Evolutionary conservation across 1,139 yeast genomes (phyloP).

Genomic region (Geotrichum citri-aurantii): DNA sequence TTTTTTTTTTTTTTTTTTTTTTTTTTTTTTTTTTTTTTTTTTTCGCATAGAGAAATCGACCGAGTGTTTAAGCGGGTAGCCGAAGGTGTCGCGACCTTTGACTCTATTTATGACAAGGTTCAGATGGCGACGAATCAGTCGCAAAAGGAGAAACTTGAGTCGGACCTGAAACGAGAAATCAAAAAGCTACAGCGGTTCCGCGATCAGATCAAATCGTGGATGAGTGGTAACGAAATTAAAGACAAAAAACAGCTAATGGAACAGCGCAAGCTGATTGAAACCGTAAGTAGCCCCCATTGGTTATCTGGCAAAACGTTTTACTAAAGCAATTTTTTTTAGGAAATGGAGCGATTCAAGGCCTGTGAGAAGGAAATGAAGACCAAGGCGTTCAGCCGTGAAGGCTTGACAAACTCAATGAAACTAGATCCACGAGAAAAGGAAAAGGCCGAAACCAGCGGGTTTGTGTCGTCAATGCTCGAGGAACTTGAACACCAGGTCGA

Average conservation of each 20-base stretch:
- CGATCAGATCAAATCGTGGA: constrained; percentile 95
- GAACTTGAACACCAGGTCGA: constrained; percentile 82
- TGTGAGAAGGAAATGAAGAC: constrained; percentile 93
- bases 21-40: constrained; percentile 28
- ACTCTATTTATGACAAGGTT: constrained; percentile 79
- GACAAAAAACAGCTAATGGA: constrained; percentile 78
- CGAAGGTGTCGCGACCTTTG: constrained; percentile 88
- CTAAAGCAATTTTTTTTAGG: too few species aligned
- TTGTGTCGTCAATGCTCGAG: constrained; percentile 69
- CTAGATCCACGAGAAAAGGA: constrained; percentile 77
- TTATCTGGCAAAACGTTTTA: too few species aligned
- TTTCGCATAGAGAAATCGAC: constrained; percentile 63
- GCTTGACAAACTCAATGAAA: constrained; percentile 63
- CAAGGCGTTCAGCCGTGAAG: constrained; percentile 93
- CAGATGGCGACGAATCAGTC: constrained; percentile 76
- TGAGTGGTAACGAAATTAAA: constrained; percentile 86
- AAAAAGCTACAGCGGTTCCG: constrained; percentile 90
- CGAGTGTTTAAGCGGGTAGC: constrained; percentile 90
- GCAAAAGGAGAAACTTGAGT: constrained; percentile 88
- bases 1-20: too few species aligned
- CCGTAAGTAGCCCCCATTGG: constrained; percentile 29
- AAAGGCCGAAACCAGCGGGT: constrained; percentile 67
- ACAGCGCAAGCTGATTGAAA: constrained; percentile 73
- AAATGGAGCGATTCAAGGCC: constrained; percentile 95
- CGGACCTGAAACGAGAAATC: constrained; percentile 88